Evolutionary conservation across 1,139 yeast species (phyloP).

Genomic region (Pichia cactophila): DNA sequence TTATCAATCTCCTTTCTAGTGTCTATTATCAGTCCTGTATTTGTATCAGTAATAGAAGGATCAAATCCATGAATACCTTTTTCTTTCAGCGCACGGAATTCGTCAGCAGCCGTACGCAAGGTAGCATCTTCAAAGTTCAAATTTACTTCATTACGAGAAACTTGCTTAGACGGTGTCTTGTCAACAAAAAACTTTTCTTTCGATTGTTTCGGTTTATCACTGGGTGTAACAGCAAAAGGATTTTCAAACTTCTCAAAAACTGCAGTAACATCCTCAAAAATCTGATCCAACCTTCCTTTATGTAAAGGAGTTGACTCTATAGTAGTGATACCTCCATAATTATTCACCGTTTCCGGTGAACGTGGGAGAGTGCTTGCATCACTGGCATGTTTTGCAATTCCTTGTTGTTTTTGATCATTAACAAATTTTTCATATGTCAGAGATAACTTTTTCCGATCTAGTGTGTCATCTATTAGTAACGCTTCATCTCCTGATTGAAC

Average conservation of each 20-base stretch:
- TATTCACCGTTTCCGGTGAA: no score
- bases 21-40: conserved; percentile 8
- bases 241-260: conserved; percentile 19
- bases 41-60: conserved; percentile 2
- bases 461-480: neutral
- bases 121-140: neutral
- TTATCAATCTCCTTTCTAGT: conserved; percentile 1
- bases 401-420: neutral
- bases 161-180: conserved; percentile 13
- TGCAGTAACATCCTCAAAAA: conserved; percentile 16
- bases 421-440: neutral
- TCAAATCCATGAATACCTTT: neutral
- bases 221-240: conserved; percentile 20
- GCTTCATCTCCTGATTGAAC: neutral
- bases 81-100: conserved; percentile 10
- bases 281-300: neutral
- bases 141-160: no score
- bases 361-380: neutral
- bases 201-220: neutral
- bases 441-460: neutral
- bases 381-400: neutral
- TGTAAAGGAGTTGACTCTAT: neutral
- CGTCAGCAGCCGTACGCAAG: conserved; percentile 4
- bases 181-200: conserved; percentile 7
- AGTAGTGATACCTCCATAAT: neutral